These are phyloP conservation scores for Globisporangium irregulare DNA, from an alignment of 352 stramenopile species.

Conservation along the genomic window DNA sequence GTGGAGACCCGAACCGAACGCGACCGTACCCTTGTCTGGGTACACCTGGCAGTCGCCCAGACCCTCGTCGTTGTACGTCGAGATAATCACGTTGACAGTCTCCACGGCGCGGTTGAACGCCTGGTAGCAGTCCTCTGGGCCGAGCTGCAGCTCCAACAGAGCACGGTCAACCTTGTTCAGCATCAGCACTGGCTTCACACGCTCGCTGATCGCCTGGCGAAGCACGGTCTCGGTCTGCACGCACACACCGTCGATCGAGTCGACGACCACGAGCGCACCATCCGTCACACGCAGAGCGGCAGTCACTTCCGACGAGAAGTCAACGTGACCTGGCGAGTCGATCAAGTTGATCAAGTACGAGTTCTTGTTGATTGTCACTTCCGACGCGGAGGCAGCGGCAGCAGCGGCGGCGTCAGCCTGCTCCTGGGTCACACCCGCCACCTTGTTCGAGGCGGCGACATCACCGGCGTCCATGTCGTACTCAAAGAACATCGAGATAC, in stretches of 20 bases:
- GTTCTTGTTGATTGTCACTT: constrained; percentile 95
- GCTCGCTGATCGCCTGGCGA: constrained; percentile 97
- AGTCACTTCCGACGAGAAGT: constrained; percentile 99
- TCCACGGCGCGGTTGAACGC: constrained; percentile 98
- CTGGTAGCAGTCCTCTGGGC: constrained; percentile 99
- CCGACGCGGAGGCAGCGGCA: constrained; percentile 24
- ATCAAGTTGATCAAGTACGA: constrained; percentile 99
- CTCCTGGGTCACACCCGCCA: constrained; percentile 54
- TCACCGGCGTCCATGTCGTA: constrained; percentile 97
- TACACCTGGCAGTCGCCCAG: constrained; percentile 98
- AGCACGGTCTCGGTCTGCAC: constrained; percentile 99
- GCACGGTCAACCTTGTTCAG: constrained; percentile 99
- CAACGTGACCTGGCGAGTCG: constrained; percentile 99
- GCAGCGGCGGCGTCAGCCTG: constrained; percentile 29
- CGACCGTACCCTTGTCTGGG: constrained; percentile 97
- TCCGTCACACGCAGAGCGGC: constrained; percentile 99
- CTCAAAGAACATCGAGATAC: constrained; percentile 99
- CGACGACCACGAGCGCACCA: constrained; percentile 98
- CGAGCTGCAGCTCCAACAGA: constrained; percentile 97
- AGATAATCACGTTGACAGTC: constrained; percentile 99
- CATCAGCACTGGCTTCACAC: constrained; percentile 98
- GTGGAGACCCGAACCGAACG: constrained; percentile 99
- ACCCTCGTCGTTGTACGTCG: constrained; percentile 98
- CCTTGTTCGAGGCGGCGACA: constrained; percentile 60
- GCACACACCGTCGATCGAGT: constrained; percentile 99